Base-by-base conservation (phyloP, 768 basidiomycete genomes). In the Rhizopogon sp. region DNA sequence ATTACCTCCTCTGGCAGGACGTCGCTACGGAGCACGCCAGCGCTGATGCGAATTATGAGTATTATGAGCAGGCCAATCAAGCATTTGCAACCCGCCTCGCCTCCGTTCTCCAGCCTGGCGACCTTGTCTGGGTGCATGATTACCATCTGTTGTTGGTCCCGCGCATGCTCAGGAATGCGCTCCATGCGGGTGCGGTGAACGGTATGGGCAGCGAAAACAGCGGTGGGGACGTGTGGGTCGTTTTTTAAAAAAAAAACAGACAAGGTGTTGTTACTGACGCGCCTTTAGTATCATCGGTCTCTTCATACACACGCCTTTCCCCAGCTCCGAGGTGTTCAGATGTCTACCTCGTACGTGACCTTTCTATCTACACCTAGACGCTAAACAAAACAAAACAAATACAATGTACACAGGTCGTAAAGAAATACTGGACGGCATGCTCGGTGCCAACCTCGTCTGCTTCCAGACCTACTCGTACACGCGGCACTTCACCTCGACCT, bases 391-490 rank as follows among this genome's bases (percentile, higher is more conserved):
- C 9, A 31, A 31, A 31, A 31, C 31, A 31, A 31, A 31, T 6
- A 47, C 42, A 9, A 6, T 25, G 22, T 25, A 25, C 16, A 14
- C 56, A 84, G 86, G 86, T 47, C 84, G 96, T 45, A 90, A 89
- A 63, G 94, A 98, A 72, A 91, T 98, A 57, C 79, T 99, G 25
- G 93, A 98, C 59, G 97, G 96, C 39, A 97, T 99, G 92, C 87
- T 98, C 43, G 94, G 95, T 31, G 93, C 96, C 47, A 94, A 97
- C 72, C 80, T 97, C 35, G 85, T 98, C 47, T 95, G 92, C 70
- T 98, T 99, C 90, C 91, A 93, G 77, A 97, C 95, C 0, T 97
- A 96, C 71, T 94, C 93, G 3, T 96, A 97, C 75, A 86, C 89
- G 9, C 84, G 96, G 6, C 96, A 98, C 72, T 99, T 99, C 72